Percentiles rank a stretch among this genome's conserved stretches.
Conservation (phyloP, 257 asterid species). For the Nemophila menziesii region DNA sequence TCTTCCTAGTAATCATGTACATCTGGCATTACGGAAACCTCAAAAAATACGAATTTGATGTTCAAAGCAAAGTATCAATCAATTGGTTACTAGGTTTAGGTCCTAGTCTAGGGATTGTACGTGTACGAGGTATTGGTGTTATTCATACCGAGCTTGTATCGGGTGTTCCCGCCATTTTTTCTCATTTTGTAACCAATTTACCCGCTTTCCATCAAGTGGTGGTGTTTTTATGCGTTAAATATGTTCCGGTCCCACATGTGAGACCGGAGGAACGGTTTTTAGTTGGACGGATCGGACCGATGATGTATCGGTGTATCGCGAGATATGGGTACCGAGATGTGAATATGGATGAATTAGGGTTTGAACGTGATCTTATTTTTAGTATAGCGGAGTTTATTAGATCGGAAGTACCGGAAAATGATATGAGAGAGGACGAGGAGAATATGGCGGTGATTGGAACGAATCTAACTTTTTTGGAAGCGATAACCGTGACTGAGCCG, state of each 20-base stretch:
- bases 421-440: slow-evolving; percentile 15
- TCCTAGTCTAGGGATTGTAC: slow-evolving; percentile 45
- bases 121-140: slow-evolving; percentile 55
- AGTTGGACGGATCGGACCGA: slow-evolving; percentile 44
- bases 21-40: slow-evolving; percentile 30
- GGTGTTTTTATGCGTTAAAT: slow-evolving; percentile 41
- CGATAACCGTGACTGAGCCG: not conserved
- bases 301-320: slow-evolving; percentile 46
- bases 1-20: slow-evolving; percentile 21
- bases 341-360: slow-evolving; percentile 17
- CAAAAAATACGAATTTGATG: slow-evolving; percentile 22
- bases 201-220: slow-evolving; percentile 57
- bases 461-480: not conserved
- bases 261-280: slow-evolving; percentile 42
- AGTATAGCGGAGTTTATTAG: slow-evolving; percentile 16
- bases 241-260: slow-evolving; percentile 44
- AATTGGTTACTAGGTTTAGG: slow-evolving; percentile 36
- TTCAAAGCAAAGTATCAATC: slow-evolving; percentile 39
- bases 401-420: slow-evolving; percentile 16
- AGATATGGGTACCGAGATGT: slow-evolving; percentile 57
- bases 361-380: slow-evolving; percentile 16
- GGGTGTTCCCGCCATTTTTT: slow-evolving; percentile 48
- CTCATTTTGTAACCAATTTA: slow-evolving; percentile 46
- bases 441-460: slow-evolving; percentile 11
- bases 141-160: slow-evolving; percentile 35